Conservation (phyloP, 2,329 filamentous ascomycete genomes). For the Claviceps sp. region DNA sequence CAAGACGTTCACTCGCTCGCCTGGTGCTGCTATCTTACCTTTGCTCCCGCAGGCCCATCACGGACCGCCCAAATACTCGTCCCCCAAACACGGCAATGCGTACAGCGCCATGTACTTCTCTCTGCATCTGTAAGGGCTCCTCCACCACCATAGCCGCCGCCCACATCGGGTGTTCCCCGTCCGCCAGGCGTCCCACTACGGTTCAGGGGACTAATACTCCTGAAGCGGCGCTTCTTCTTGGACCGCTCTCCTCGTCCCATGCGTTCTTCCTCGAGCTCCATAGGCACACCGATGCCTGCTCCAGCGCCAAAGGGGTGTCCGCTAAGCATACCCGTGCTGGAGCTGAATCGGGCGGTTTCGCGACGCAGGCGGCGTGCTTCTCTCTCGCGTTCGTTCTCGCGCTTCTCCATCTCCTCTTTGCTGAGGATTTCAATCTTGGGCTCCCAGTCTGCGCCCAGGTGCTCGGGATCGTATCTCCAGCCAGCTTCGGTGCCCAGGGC, state of each 20-base stretch:
- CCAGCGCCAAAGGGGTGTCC: slow-evolving; percentile 47
- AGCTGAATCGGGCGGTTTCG: slow-evolving; percentile 87
- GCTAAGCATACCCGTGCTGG: slow-evolving; percentile 66
- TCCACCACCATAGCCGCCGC: slow-evolving; percentile 58
- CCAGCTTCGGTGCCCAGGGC: slow-evolving; percentile 72
- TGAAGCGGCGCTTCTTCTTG: slow-evolving; percentile 89
- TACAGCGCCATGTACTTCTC: slow-evolving; percentile 72
- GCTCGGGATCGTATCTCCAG: slow-evolving; percentile 91
- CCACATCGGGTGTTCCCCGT: slow-evolving; percentile 68
- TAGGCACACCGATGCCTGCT: slow-evolving; percentile 20
- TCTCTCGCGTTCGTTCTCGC: slow-evolving; percentile 85
- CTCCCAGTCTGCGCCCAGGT: slow-evolving; percentile 73
- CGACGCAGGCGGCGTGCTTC: slow-evolving; percentile 75
- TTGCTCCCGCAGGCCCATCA: slow-evolving; percentile 73
- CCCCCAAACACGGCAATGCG: slow-evolving; percentile 78
- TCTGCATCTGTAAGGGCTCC: slow-evolving; percentile 63
- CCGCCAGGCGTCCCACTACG: slow-evolving; percentile 49
- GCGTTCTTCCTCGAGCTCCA: slow-evolving; percentile 56
- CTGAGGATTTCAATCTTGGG: slow-evolving; percentile 69
- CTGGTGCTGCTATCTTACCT: slow-evolving; percentile 40
- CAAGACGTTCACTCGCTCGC: too few species aligned
- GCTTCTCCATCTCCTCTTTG: slow-evolving; percentile 95
- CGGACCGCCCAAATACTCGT: slow-evolving; percentile 88
- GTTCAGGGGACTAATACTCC: slow-evolving; percentile 72
- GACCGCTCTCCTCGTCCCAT: slow-evolving; percentile 86